These are phyloP conservation scores for Xerocomus spinulosus DNA, from an alignment of 768 basidiomycete genomes.

Conservation along the genomic window DNA sequence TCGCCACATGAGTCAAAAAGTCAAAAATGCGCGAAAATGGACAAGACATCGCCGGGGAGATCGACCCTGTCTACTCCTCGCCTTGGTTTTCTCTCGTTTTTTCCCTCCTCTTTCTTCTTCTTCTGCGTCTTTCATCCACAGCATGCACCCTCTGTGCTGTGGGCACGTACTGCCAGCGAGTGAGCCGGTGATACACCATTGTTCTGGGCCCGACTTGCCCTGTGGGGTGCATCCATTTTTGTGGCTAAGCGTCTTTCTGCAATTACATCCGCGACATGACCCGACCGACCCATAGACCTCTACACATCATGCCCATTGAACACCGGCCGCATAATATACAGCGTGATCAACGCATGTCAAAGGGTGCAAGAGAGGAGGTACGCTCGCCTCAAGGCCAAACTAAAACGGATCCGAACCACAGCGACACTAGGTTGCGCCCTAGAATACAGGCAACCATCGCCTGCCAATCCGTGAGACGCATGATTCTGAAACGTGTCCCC, in stretches of 20 bases:
- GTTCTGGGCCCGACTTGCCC: constrained; percentile 3
- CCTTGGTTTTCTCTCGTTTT: not conserved
- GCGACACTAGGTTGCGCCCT: constrained; percentile 12
- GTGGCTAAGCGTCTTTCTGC: constrained; percentile 9
- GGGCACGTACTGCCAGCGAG: not conserved
- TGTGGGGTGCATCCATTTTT: constrained; percentile 8
- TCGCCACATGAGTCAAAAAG: not conserved
- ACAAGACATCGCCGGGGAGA: not conserved
- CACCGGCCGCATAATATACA: constrained; percentile 1
- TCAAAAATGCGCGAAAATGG: constrained; percentile 1
- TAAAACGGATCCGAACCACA: constrained; percentile 2
- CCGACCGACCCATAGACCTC: not conserved
- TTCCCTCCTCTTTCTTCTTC: not conserved
- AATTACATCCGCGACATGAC: constrained; percentile 4
- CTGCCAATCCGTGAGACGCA: constrained; percentile 5
- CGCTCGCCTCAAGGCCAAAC: constrained; percentile 7
- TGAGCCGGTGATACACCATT: not conserved
- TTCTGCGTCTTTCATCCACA: not conserved
- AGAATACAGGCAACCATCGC: not conserved
- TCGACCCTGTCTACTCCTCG: not conserved
- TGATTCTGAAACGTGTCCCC: constrained; percentile 18
- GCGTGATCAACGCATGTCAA: not conserved
- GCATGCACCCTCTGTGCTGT: not conserved
- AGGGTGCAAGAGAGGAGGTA: not conserved
- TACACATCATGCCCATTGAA: not conserved